These are phyloP conservation scores for Lentinula aciculospora DNA, from an alignment of 768 basidiomycete genomes.

Conservation along the genomic window DNA sequence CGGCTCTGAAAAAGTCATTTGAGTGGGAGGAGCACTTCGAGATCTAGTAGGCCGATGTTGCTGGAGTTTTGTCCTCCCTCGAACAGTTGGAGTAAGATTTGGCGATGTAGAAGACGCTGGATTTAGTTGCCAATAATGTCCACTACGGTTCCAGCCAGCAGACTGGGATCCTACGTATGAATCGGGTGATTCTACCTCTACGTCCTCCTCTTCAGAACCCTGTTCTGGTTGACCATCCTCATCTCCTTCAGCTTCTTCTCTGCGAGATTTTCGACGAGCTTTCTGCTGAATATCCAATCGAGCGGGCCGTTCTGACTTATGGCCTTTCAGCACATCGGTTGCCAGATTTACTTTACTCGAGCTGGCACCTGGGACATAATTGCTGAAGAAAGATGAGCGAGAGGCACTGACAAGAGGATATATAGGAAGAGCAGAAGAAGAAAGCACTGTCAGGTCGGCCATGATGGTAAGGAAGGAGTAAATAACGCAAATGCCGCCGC, in stretches of 20 bases:
- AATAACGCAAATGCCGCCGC: not conserved
- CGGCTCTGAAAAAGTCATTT: constrained; percentile 10
- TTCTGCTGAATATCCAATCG: not conserved
- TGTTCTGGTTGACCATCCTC: constrained; percentile 6
- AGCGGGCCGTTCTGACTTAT: not conserved
- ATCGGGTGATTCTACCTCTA: not conserved
- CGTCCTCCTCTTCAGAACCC: not conserved
- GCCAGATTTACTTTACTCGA: constrained; percentile 4
- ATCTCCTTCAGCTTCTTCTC: constrained; percentile 12
- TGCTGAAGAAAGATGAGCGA: constrained; percentile 11
- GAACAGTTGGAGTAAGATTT: constrained; percentile 13
- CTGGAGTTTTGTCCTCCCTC: constrained; percentile 3
- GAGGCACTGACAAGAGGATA: constrained; percentile 23
- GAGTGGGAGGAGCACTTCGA: constrained; percentile 35
- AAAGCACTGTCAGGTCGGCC: constrained; percentile 47
- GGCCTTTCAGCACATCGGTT: not conserved
- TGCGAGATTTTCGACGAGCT: not conserved
- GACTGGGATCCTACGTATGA: not conserved
- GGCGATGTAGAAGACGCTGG: constrained; percentile 10
- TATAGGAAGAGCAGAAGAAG: constrained; percentile 34
- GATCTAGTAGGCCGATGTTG: constrained; percentile 39
- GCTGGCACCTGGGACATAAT: constrained; percentile 12
- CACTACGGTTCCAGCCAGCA: not conserved
- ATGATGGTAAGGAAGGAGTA: constrained; percentile 18
- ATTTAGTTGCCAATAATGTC: constrained; percentile 16